phyloP scores from a whole-genome alignment of 2,329 filamentous ascomycete genomes.

The Colletotrichum magnum region DNA sequence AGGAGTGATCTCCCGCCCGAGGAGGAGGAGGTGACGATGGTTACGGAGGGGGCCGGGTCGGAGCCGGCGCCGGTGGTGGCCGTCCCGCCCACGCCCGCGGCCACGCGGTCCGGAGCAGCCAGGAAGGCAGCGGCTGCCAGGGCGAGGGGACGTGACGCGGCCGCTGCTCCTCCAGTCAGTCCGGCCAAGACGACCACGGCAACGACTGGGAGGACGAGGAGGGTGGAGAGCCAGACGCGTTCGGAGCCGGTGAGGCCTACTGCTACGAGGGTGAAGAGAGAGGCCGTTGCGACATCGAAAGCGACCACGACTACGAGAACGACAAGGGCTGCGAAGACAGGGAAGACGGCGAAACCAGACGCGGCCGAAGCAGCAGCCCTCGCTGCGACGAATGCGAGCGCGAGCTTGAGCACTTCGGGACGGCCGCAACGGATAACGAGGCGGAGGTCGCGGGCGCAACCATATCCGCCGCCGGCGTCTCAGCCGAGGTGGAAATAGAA shows the following conservation, averaged over 20 bases:
- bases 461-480: conserved; percentile 21
- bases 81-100: conserved; percentile 8
- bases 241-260: conserved; percentile 25
- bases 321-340: neutral
- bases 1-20: conserved; percentile 30
- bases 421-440: conserved; percentile 31
- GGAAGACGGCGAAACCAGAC: neutral
- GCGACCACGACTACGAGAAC: neutral
- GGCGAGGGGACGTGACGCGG: conserved; percentile 5
- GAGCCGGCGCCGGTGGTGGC: conserved; percentile 6
- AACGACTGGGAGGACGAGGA: conserved; percentile 9
- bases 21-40: conserved; percentile 26
- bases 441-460: conserved; percentile 26
- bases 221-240: conserved; percentile 36
- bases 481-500: conserved; percentile 31
- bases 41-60: conserved; percentile 24
- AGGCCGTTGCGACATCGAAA: neutral
- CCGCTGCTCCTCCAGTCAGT: neutral
- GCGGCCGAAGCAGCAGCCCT: neutral
- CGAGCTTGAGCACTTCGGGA: neutral
- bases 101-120: neutral
- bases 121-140: neutral
- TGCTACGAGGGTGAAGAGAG: conserved; percentile 20
- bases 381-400: conserved; percentile 1
- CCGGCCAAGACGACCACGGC: neutral